These are phyloP conservation scores for Alternaria sp. DNA, from an alignment of 2,329 filamentous ascomycete species.

Conservation along the genomic window DNA sequence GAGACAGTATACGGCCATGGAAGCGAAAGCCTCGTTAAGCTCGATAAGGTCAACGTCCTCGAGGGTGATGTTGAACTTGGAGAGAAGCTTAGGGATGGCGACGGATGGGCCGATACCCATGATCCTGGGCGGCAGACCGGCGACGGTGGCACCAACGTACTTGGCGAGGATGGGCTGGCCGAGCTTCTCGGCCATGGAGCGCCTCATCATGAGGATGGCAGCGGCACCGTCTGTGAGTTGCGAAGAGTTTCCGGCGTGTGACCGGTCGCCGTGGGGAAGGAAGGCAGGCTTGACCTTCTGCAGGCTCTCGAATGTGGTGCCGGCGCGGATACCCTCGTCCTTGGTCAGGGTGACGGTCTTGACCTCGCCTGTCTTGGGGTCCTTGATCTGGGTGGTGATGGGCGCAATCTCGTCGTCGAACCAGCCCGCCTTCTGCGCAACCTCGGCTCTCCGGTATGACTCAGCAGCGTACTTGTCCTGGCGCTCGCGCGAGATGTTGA, in stretches of 20 bases:
- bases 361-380: conserved; percentile 78
- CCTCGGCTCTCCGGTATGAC: conserved; percentile 86
- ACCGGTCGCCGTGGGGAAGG: conserved; percentile 83
- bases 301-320: conserved; percentile 84
- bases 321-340: conserved; percentile 90
- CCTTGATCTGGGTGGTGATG: conserved; percentile 81
- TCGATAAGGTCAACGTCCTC: conserved; percentile 89
- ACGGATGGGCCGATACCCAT: conserved; percentile 90
- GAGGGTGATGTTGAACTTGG: conserved; percentile 76
- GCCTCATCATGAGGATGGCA: conserved; percentile 91
- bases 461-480: conserved; percentile 89
- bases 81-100: conserved; percentile 80
- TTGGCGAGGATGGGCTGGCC: conserved; percentile 93
- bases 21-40: conserved; percentile 97
- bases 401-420: conserved; percentile 95
- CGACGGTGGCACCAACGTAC: conserved; percentile 89
- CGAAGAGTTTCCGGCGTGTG: conserved; percentile 90
- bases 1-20: conserved; percentile 94
- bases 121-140: conserved; percentile 88
- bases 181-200: conserved; percentile 83
- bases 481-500: conserved; percentile 77
- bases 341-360: conserved; percentile 79
- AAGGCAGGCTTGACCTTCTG: conserved; percentile 89
- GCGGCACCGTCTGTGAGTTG: conserved; percentile 96
- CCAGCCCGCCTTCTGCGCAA: conserved; percentile 86